Base-by-base conservation (phyloP, 805 yeast species). In the Nakazawaea siamensis region DNA sequence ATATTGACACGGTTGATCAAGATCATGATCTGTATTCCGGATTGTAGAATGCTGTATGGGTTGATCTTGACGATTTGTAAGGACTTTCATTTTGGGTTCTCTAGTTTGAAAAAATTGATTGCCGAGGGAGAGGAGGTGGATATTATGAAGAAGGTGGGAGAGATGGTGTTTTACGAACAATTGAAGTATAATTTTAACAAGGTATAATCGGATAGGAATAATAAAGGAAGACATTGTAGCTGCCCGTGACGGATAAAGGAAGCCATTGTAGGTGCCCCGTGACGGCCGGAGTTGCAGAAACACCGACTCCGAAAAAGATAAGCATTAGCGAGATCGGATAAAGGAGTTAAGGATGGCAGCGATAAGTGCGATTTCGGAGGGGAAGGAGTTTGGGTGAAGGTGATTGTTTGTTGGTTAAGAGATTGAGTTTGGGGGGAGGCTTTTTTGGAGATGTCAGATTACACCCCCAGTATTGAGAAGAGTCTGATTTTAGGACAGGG, bases 71-170 rank as follows among this genome's bases (percentile, higher is more conserved):
- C 64, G 17, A 52, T 71, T 4, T 44, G 70, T 19, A 51, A 65
- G 28, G 66, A 71, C 41, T 64, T 68, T 47, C 77, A 72, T 49
- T 70, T 64, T 50, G 78, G 78, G 2, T 72, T 58, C 58, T 51
- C 50, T 33, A 52, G 43, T 35, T 34, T 57, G n/a, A 58, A 55
- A 30, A 27, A 25, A 11, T 34, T 33, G 28, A 14, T 39, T 26
- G 17, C 7, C 8, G 13, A 23, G 17, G 32, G 30, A 9, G 36
- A 49, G 21, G 44, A 52, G 4, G 30, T 52, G 5, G 44, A 43
- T 30, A 29, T 27, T 28, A 44, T 42, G 29, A 43, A 32, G 31
- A 39, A 45, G 12, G 48, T 46, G 19, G 52, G 51, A 24, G 51
- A 42, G 11, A 54, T 50, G 6, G 35, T 43, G 20, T 55, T 57